Evolutionary conservation across 495 filamentous ascomycete genomes (phyloP).

Genomic region (Penicillium dipodomyicola): DNA sequence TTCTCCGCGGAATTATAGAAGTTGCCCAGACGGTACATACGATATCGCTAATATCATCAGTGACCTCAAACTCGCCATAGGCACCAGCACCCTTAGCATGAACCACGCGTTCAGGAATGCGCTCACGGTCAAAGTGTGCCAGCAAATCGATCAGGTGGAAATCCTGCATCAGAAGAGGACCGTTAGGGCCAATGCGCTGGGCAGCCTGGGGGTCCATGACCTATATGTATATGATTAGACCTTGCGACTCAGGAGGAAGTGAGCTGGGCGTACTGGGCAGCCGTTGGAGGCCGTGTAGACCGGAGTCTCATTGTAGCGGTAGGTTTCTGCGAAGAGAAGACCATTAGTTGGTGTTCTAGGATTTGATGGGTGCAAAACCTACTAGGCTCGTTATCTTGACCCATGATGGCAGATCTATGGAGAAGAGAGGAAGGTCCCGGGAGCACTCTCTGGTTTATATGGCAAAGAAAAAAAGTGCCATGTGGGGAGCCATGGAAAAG

Average conservation of each 20-base stretch:
- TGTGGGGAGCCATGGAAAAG: neutral
- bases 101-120: slow-evolving; percentile 71
- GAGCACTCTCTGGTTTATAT: neutral
- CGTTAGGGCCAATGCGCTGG: slow-evolving; percentile 61
- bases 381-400: slow-evolving; percentile 21
- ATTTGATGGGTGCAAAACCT: neutral
- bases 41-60: slow-evolving; percentile 59
- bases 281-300: slow-evolving; percentile 63
- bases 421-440: neutral
- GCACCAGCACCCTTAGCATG: slow-evolving; percentile 81
- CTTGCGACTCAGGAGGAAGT: neutral
- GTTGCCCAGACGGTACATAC: slow-evolving; percentile 12
- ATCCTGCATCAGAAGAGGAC: slow-evolving; percentile 61
- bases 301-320: slow-evolving; percentile 55
- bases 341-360: neutral
- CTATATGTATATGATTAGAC: slow-evolving; percentile 21
- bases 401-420: slow-evolving; percentile 14
- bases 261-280: slow-evolving; percentile 29
- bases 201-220: slow-evolving; percentile 58
- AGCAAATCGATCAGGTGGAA: slow-evolving; percentile 64
- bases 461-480: neutral
- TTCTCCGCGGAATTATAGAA: neutral
- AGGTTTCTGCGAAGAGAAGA: slow-evolving; percentile 34
- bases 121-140: slow-evolving; percentile 67
- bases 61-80: slow-evolving; percentile 73